Evolutionary conservation across 1,284 basidiomycete species (phyloP), one percentile per base, ranked within the genome.

Genomic region (Apiotrichum sp.): DNA sequence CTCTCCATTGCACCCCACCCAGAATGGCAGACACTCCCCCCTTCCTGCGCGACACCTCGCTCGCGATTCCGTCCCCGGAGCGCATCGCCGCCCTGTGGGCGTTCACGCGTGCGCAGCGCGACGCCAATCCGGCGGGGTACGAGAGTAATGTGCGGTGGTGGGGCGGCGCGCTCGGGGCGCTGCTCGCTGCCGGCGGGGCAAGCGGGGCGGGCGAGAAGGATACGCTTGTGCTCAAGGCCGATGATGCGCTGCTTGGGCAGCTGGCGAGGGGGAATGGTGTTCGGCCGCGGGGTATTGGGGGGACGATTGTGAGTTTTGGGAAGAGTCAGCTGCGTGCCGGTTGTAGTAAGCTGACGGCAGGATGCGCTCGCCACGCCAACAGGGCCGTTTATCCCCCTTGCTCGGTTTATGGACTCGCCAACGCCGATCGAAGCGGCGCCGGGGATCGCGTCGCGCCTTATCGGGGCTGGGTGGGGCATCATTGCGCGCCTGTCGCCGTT

Each of bases 71-170:
- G 71, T 39, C 81, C 79, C 9, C 61, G 50, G 60, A 67, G 16
- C 85, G 91, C 9, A 79, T 96, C 0, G 85, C 87, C 63, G 85
- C 91, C 0, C 80, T 97, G 13, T 97, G 93, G 75, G 86, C 92
- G 3, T 90, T 93, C 67, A 85, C 95, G 54, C 85, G 88, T 0
- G 80, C 84, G 6, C 90, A 93, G 76, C 88, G 87, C 63, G 78
- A 82, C 35, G 86, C 89, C 1, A 95, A 97, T 71, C 86, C 89
- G 0, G 82, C 86, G 3, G 86, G 89, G 3, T 97, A 86, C 73
- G 78, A 83, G 40, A 83, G 88, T 13, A 89, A 88, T 68, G 77
- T 93, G 38, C 84, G 86, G 56, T 96, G 91, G 91, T 97, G 93
- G 93, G 81, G 82, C 41, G 76, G 77, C 40, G 84, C 85, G 0